A percentile compares a stretch with the other conserved stretches of the same genome.
Conservation (phyloP, 2,329 filamentous ascomycete species). For the Pyricularia sp. region DNA sequence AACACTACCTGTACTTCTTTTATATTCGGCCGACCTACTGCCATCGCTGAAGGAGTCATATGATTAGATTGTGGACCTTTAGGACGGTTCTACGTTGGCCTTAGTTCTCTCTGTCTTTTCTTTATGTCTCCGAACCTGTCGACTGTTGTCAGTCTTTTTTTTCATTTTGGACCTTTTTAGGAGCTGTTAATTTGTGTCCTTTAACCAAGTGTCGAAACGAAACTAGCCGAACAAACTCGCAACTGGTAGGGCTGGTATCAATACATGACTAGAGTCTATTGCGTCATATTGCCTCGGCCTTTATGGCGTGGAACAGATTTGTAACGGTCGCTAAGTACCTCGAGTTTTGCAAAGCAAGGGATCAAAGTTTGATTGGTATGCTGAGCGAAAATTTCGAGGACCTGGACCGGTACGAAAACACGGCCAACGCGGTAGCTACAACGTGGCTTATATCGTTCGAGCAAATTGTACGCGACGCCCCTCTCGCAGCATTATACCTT, state of each 20-base stretch:
- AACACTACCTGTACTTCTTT: too few species aligned
- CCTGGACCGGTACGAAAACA: slow-evolving; percentile 2
- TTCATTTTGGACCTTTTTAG: neutral
- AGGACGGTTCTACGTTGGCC: neutral
- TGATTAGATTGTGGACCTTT: neutral
- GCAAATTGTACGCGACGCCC: slow-evolving; percentile 9
- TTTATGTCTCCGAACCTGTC: neutral
- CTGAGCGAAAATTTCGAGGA: slow-evolving; percentile 11
- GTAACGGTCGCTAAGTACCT: slow-evolving; percentile 4
- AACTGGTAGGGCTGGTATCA: neutral
- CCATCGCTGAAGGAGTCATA: neutral
- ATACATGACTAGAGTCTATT: neutral
- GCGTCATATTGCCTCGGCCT: slow-evolving; percentile 1
- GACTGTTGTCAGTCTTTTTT: neutral
- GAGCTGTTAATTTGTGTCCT: neutral
- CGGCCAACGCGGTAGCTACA: slow-evolving; percentile 8
- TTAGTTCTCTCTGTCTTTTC: neutral
- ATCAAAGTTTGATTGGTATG: slow-evolving; percentile 7
- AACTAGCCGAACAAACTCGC: neutral
- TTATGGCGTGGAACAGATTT: slow-evolving; percentile 6
- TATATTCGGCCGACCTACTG: too few species aligned
- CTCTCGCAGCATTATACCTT: slow-evolving; percentile 13
- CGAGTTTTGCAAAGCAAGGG: slow-evolving; percentile 5
- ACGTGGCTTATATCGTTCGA: slow-evolving; percentile 13
- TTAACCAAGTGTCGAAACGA: neutral